phyloP scores from a whole-genome alignment of 257 asterid species.

The Misopates orontium region DNA sequence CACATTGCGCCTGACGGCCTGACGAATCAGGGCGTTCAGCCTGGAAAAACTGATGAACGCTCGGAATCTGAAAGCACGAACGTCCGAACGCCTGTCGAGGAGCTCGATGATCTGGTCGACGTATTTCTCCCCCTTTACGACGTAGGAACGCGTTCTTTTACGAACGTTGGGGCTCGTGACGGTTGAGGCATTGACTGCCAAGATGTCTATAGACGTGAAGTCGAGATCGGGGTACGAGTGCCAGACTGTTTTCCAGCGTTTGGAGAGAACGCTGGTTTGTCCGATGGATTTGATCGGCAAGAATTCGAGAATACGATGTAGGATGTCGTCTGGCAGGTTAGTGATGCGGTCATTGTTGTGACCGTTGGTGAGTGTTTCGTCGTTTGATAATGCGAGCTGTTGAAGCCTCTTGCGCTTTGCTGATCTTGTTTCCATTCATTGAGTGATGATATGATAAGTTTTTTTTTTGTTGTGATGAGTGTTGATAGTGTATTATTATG shows the following conservation, averaged over 20 bases:
- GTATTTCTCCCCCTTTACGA: slow-evolving; percentile 35
- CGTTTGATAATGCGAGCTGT: not conserved
- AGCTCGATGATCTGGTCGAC: slow-evolving; percentile 52
- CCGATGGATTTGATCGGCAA: slow-evolving; percentile 69
- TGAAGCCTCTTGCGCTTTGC: slow-evolving; percentile 53
- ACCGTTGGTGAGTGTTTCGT: not conserved
- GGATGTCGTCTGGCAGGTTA: slow-evolving; percentile 69
- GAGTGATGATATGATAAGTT: not conserved
- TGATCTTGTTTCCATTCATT: slow-evolving; percentile 81
- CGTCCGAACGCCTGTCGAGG: slow-evolving; percentile 43
- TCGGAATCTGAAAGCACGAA: slow-evolving; percentile 54
- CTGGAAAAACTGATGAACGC: slow-evolving; percentile 57
- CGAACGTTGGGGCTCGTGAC: not conserved
- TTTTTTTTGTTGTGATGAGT: not conserved
- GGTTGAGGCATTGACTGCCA: slow-evolving; percentile 7
- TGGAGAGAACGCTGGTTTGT: slow-evolving; percentile 57
- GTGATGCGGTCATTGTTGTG: slow-evolving; percentile 56
- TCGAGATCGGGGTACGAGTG: slow-evolving; percentile 79
- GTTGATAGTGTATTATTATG: not conserved
- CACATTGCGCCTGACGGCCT: slow-evolving; percentile 61
- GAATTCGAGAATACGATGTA: slow-evolving; percentile 56
- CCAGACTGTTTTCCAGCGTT: slow-evolving; percentile 67
- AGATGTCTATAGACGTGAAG: slow-evolving; percentile 47
- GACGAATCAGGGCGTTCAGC: slow-evolving; percentile 50
- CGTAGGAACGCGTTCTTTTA: slow-evolving; percentile 27